A percentile compares a stretch with the other conserved stretches of the same genome.
Evolutionary conservation across 345 rosid species (phyloP).

Genomic region (Adansonia digitata): DNA sequence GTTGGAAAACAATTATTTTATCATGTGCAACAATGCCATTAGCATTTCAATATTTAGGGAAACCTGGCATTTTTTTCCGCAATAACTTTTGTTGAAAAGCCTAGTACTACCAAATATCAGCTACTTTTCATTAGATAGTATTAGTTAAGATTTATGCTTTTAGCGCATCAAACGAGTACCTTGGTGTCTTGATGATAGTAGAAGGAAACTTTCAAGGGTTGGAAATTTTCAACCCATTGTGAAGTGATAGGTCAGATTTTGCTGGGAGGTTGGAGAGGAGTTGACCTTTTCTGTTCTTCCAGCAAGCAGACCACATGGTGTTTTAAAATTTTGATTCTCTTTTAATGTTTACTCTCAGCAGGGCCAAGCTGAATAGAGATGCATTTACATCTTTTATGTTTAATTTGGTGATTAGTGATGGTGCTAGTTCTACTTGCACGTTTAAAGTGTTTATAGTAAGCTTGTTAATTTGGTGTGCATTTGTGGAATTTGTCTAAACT

Average conservation of each 20-base stretch:
- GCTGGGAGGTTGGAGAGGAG: neutral
- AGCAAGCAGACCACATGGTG: neutral
- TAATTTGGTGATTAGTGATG: neutral
- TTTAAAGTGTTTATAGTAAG: conserved; percentile 1
- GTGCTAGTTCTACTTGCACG: neutral
- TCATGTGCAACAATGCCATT: neutral
- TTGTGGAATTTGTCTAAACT: neutral
- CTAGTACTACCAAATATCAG: neutral
- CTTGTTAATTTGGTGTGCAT: neutral
- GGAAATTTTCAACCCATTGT: neutral
- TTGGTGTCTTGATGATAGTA: neutral
- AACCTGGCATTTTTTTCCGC: neutral
- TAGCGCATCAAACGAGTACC: neutral
- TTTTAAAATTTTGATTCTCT: neutral
- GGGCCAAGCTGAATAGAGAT: neutral
- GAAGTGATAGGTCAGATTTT: neutral
- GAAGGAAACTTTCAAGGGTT: neutral
- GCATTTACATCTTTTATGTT: neutral
- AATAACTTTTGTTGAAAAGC: neutral
- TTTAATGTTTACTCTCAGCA: neutral
- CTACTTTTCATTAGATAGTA: neutral
- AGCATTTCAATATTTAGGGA: neutral
- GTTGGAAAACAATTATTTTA: neutral
- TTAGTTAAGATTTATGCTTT: neutral
- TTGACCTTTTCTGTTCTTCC: neutral